Conservation (phyloP, 225 moss, liverwort and hornwort species). For the Thuidium tamariscinum region DNA sequence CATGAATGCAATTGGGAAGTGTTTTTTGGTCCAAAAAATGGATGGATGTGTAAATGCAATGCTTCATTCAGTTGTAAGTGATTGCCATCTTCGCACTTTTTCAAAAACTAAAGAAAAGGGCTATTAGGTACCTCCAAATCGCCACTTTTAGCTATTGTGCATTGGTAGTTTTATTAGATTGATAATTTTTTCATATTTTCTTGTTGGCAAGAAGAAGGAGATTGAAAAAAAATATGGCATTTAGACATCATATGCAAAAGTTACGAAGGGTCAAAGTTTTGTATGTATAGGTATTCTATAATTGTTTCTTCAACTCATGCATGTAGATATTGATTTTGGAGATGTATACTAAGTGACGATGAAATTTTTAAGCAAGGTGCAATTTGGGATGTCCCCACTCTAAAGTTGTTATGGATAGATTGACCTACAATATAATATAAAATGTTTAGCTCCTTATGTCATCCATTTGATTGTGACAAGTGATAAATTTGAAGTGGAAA, state of each 20-base stretch:
- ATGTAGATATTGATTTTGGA: neutral
- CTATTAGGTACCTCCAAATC: too few relatives aligned
- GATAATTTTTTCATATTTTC: neutral
- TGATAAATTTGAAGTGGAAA: neutral
- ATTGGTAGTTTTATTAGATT: neutral
- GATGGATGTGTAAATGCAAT: too few relatives aligned
- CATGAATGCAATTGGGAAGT: too few relatives aligned
- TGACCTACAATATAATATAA: too few relatives aligned
- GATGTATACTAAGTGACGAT: neutral
- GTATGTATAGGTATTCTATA: too few relatives aligned
- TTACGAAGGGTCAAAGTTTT: neutral
- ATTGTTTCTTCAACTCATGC: rapidly evolving
- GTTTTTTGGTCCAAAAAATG: too few relatives aligned
- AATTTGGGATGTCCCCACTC: rapidly evolving
- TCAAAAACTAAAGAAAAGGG: too few relatives aligned
- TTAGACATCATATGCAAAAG: neutral
- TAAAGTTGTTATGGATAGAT: too few relatives aligned
- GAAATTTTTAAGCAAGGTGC: rapidly evolving
- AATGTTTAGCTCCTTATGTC: neutral
- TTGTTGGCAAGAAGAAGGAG: neutral
- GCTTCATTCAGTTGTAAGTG: too few relatives aligned
- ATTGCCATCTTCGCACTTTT: too few relatives aligned
- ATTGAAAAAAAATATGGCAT: rapidly evolving
- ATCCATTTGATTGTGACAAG: neutral
- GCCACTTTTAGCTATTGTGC: too few relatives aligned